Evolutionary conservation across 108 stramenopile genomes (phyloP), one percentile per base, ranked within the genome.

Genomic region (Nannochloropsis granulata): DNA sequence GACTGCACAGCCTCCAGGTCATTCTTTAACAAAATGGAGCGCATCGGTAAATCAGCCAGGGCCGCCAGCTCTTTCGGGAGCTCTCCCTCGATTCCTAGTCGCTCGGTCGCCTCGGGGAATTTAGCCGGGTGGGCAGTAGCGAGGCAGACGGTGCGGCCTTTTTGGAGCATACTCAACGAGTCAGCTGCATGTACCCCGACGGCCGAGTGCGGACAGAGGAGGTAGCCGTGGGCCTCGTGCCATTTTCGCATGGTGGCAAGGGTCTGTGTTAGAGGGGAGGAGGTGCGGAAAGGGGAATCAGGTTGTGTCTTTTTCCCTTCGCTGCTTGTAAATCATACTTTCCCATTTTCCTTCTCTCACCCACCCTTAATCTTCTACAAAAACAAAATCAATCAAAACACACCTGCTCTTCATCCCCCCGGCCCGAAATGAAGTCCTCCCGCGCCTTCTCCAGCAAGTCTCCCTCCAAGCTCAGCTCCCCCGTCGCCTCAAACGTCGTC

Each of bases 121-220:
- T 99, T 99, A 79, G 93, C 98, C 84, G 94, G 93, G 90, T 98
- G 96, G 2, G 98, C 98, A n/a, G 96, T 97, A 13, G 98, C 98
- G 23, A 99, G 90, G 79, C 56, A 71, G 16, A 71, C 56, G 80
- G 91, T 86, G 25, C 92, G 89, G 24, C 92, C 25, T 14, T 80
- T 24, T 24, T 14, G n/a, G 24, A 80, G 23, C 78, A 88, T 23
- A 13, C 26, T 82, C 79, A 45, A 80, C 83, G 94, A 92, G 83
- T 94, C 92, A 44, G 94, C 93, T 43, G 95, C 97, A 44, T 87
- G 91, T 14, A 96, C 98, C 82, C 97, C 98, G 19, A 97, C 94
- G 45, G 97, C 97, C 34, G 93, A 86, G 85, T 99, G 98, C n/a
- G 98, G 98, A 85, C 97, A 97, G 71, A 99, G 92, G 82, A 97